A percentile compares a stretch with the other conserved stretches of the same genome.
phyloP scores from a whole-genome alignment of 495 filamentous ascomycete genomes.

The Xylaria palmicola region DNA sequence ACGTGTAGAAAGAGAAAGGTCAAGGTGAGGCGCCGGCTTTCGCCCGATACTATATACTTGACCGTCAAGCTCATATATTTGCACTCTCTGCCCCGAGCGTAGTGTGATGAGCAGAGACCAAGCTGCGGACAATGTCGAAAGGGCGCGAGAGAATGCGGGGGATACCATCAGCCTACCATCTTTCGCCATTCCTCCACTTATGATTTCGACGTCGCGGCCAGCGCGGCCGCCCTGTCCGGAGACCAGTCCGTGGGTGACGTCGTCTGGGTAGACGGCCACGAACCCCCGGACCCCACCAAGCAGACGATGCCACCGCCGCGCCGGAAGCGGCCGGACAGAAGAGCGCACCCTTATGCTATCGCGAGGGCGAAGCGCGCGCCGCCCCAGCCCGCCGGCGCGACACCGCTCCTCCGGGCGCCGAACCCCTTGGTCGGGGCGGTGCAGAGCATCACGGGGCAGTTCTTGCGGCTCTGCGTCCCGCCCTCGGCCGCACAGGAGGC shows the following conservation, averaged over 20 bases:
- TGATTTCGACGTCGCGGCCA: not conserved
- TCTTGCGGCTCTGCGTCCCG: slow-evolving; percentile 1
- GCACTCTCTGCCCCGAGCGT: not conserved
- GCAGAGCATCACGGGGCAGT: slow-evolving; percentile 1
- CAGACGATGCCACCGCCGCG: not conserved
- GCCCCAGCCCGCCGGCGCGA: not conserved
- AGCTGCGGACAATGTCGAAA: slow-evolving; percentile 13
- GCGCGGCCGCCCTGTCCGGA: not conserved
- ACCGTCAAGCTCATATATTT: not conserved
- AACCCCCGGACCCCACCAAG: not conserved
- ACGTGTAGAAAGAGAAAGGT: slow-evolving; percentile 14
- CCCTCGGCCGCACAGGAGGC: slow-evolving; percentile 7
- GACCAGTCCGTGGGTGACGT: not conserved
- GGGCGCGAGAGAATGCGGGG: slow-evolving; percentile 10
- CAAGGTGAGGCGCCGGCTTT: not conserved
- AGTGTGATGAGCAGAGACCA: slow-evolving; percentile 15
- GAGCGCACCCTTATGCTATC: not conserved
- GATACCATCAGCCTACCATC: slow-evolving; percentile 9
- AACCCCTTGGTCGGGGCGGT: not conserved
- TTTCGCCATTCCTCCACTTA: slow-evolving; percentile 4
- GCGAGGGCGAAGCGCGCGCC: not conserved
- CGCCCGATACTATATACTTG: not conserved
- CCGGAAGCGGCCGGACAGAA: not conserved
- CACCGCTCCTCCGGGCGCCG: not conserved
- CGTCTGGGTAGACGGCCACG: not conserved